Conservation (phyloP, 192 early-diverging fungal genomes). For the Coemansia sp. region DNA sequence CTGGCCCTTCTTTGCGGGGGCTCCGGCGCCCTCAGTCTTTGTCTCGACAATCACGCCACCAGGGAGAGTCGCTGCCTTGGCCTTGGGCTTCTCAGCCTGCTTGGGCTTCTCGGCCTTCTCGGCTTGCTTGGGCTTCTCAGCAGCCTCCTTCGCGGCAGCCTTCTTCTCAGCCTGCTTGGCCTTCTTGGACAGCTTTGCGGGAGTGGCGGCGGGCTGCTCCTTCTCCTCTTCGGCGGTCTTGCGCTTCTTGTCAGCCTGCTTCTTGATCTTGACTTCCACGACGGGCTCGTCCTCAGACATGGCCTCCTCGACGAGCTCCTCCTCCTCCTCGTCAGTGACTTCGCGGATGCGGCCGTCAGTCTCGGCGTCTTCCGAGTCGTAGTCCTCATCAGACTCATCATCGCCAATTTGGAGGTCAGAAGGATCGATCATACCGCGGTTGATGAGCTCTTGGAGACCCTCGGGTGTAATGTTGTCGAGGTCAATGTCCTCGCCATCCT, state of each 20-base stretch:
- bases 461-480: conserved; percentile 26
- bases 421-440: conserved; percentile 37
- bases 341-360: conserved; percentile 50
- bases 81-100: conserved; percentile 33
- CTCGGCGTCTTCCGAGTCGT: conserved; percentile 52
- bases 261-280: conserved; percentile 56
- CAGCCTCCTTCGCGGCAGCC: conserved; percentile 24
- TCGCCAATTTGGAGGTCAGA: conserved; percentile 11
- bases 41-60: conserved; percentile 86
- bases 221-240: conserved; percentile 31
- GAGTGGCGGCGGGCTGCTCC: conserved; percentile 3
- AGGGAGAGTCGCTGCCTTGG: conserved; percentile 54
- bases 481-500: conserved; percentile 46
- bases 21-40: conserved; percentile 64
- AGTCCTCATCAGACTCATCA: conserved; percentile 46
- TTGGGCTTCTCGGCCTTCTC: conserved; percentile 31
- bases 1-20: conserved; percentile 66
- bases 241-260: conserved; percentile 50
- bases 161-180: conserved; percentile 43
- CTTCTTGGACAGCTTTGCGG: conserved; percentile 38
- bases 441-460: conserved; percentile 38
- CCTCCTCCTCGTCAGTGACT: conserved; percentile 45
- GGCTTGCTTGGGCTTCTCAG: conserved; percentile 35
- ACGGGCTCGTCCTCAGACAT: conserved; percentile 34
- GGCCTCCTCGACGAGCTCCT: conserved; percentile 44